These are phyloP conservation scores for Sporisorium graminicola DNA, from an alignment of 1,284 basidiomycete species.

Conservation along the genomic window DNA sequence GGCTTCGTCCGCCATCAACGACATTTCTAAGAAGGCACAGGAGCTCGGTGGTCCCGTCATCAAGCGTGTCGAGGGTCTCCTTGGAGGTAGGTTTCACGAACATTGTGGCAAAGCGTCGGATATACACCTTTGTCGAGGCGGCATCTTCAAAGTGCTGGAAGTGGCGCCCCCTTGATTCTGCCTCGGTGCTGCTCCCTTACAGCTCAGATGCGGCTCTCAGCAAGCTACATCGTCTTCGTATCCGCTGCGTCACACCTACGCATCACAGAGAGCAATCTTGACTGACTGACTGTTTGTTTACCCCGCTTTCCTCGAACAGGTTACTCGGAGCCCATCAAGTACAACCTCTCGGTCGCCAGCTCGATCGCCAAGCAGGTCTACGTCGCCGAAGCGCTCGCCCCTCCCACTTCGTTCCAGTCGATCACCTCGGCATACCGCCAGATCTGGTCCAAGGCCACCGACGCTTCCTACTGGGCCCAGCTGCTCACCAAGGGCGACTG, in stretches of 20 bases:
- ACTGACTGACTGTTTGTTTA: too few relatives aligned
- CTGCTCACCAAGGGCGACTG: constrained; percentile 81
- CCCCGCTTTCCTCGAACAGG: constrained; percentile 16
- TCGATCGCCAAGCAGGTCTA: constrained; percentile 92
- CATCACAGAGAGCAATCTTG: neutral
- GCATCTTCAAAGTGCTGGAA: neutral
- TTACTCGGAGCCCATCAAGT: constrained; percentile 60
- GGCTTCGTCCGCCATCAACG: constrained; percentile 38
- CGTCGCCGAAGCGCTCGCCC: constrained; percentile 85
- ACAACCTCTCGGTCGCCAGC: constrained; percentile 77
- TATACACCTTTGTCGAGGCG: neutral
- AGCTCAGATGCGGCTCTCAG: neutral
- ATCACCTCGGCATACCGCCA: constrained; percentile 80
- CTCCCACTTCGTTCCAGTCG: constrained; percentile 78
- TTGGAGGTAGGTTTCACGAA: constrained; percentile 56
- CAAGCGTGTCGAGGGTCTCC: constrained; percentile 54
- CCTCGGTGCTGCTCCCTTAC: neutral
- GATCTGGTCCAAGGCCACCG: constrained; percentile 79
- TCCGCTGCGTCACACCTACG: neutral
- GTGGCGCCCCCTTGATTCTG: neutral
- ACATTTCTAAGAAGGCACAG: constrained; percentile 56
- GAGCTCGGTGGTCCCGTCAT: constrained; percentile 58
- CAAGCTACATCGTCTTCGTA: neutral
- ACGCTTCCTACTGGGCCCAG: constrained; percentile 79
- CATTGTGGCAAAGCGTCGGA: neutral